Base-by-base conservation (phyloP, 805 yeast species). In the Ogataea siamensis region DNA sequence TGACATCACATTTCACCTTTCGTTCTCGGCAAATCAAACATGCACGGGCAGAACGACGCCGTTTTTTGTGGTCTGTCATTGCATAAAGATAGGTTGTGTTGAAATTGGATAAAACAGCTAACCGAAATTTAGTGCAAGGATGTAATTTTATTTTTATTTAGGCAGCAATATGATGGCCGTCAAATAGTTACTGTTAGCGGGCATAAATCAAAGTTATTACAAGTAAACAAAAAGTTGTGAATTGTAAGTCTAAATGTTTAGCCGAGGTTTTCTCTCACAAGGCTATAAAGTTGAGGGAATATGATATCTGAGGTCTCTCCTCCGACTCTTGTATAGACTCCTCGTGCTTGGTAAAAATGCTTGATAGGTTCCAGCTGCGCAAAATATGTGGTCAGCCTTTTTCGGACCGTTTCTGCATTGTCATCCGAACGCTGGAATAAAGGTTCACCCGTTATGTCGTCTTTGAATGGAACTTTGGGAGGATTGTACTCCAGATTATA, bases 401-500 rank as follows among this genome's bases (percentile, higher is more conserved):
- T 71, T 43, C 74, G 73, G 53, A 89, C 83, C 0, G 83, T 82
- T 43, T 71, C 84, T 5, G 80, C 81, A 13, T 80, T 84, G 58
- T 89, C 98, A 55, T 89, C 98, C 0, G 80, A 70, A 45, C 98
- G 73, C 62, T 87, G 85, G 12, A 74, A 62, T 40, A 89, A 68
- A 2, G 86, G 81, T 56, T 89, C 97, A 0, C 96, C 96, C 0
- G 98, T 89, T 2, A 87, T 54, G 58, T 89, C 97, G 55, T 89
- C 98, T 44, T 64, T 71, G 23, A 87, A 94, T 0, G 87, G 78
- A 2, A 71, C 73, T 52, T 82, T 82, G 7, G 98, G 98, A 5
- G 97, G 96, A 52, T 85, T 88, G 62, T 87, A 89, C 39, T 86
- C 79, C 46, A 85, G 58, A 58, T 86, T 91, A 60, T 89, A 89